A percentile compares a stretch with the other conserved stretches of the same genome.
These are phyloP conservation scores for Trichomonas tenax DNA, from an alignment of 208 protist genomes.

Conservation along the genomic window DNA sequence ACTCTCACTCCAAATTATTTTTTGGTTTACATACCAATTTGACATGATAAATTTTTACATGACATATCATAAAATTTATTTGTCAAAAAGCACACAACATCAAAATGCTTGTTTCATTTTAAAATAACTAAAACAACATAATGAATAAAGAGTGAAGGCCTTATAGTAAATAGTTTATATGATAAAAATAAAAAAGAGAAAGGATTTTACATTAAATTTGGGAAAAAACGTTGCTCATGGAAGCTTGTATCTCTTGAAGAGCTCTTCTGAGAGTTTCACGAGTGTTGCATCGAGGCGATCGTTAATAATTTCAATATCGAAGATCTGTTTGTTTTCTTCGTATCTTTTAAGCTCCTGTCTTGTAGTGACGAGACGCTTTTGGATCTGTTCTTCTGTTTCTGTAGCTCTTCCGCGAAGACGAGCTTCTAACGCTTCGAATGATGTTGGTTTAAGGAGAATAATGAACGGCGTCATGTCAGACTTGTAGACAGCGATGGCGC, in stretches of 20 bases:
- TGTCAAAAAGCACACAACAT: too few relatives aligned
- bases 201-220: too few relatives aligned
- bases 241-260: background rate
- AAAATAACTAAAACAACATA: too few relatives aligned
- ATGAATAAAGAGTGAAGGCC: too few relatives aligned
- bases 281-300: background rate
- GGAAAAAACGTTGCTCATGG: too few relatives aligned
- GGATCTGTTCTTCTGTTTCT: constrained; percentile 48
- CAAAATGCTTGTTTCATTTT: too few relatives aligned
- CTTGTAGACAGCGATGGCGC: constrained; percentile 37
- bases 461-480: background rate
- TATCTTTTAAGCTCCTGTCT: constrained; percentile 38
- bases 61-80: too few relatives aligned
- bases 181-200: too few relatives aligned
- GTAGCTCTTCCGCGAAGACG: constrained; percentile 46
- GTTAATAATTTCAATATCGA: background rate
- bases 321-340: background rate
- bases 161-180: too few relatives aligned
- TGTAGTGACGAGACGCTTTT: constrained; percentile 43
- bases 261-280: background rate
- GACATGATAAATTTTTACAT: too few relatives aligned
- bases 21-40: too few relatives aligned
- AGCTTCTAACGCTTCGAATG: constrained; percentile 34
- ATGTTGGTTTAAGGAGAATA: background rate
- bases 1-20: too few relatives aligned